Percentiles rank a stretch among this genome's conserved stretches.
Conservation (phyloP, 2,329 filamentous ascomycete genomes). For the Penicillium sp. region DNA sequence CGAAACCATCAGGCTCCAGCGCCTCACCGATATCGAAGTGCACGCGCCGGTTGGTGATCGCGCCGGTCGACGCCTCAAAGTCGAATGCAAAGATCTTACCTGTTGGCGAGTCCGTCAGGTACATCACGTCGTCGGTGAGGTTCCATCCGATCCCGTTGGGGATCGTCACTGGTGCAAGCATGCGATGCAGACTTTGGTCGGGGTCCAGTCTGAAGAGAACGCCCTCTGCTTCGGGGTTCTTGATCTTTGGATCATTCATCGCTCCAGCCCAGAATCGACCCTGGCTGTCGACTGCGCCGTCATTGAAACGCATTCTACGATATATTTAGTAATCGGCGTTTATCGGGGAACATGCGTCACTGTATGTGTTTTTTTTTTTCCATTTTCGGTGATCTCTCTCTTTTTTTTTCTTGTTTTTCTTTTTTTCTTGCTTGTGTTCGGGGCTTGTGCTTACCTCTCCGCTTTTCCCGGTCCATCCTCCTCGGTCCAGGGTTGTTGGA, state of each 20-base stretch:
- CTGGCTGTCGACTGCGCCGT: constrained; percentile 76
- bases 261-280: constrained; percentile 83
- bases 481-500: constrained; percentile 59
- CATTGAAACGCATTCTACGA: constrained; percentile 66
- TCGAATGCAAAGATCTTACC: constrained; percentile 73
- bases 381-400: neutral
- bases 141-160: constrained; percentile 88
- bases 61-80: constrained; percentile 66
- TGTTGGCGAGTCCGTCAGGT: constrained; percentile 77
- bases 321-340: neutral
- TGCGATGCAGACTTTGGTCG: constrained; percentile 59
- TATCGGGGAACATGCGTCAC: neutral
- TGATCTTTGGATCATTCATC: constrained; percentile 78
- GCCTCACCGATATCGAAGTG: constrained; percentile 71
- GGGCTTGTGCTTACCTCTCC: constrained; percentile 41
- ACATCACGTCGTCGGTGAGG: constrained; percentile 70
- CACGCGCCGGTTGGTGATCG: constrained; percentile 67
- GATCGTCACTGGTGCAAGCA: constrained; percentile 69
- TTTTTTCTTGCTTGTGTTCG: constrained; percentile 1
- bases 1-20: constrained; percentile 78
- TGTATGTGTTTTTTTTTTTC: neutral
- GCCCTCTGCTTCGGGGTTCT: constrained; percentile 59
- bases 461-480: constrained; percentile 51
- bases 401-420: neutral
- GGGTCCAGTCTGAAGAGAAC: constrained; percentile 72